Conservation (phyloP, 2,329 filamentous ascomycete genomes). For the Sordariomycetes sp. region DNA sequence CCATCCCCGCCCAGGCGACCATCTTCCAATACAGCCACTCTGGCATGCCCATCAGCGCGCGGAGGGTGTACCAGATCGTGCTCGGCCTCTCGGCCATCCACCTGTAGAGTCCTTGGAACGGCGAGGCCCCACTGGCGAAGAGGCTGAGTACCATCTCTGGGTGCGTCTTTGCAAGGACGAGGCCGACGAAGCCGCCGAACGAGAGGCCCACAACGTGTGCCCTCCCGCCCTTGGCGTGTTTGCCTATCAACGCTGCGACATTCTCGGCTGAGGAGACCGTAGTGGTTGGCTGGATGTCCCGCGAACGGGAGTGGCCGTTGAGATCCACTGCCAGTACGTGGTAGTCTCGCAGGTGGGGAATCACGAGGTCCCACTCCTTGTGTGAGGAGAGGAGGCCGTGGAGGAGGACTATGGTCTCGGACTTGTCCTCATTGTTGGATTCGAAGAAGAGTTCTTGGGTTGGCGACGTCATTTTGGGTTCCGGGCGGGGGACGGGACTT, state of each 20-base stretch:
- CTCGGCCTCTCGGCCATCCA: constrained; percentile 15
- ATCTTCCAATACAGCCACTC: constrained; percentile 14
- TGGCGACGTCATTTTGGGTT: background rate
- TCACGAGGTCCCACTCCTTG: constrained; percentile 22
- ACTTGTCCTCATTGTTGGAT: constrained; percentile 16
- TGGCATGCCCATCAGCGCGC: constrained; percentile 16
- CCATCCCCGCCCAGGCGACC: constrained; percentile 15
- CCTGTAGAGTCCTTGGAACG: constrained; percentile 14
- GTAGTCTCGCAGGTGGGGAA: constrained; percentile 21
- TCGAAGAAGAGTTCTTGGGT: constrained; percentile 13
- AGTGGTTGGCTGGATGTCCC: constrained; percentile 18
- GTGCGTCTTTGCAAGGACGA: constrained; percentile 19
- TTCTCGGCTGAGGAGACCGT: constrained; percentile 18
- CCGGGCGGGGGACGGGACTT: too few relatives aligned
- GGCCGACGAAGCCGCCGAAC: constrained; percentile 24
- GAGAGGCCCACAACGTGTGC: constrained; percentile 30
- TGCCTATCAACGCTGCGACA: constrained; percentile 22
- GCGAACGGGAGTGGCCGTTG: constrained; percentile 25
- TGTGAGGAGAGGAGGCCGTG: constrained; percentile 20
- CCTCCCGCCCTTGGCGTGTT: constrained; percentile 19
- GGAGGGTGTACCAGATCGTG: constrained; percentile 15
- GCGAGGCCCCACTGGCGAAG: constrained; percentile 22
- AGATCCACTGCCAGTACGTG: constrained; percentile 28
- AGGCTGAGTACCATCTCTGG: constrained; percentile 22
- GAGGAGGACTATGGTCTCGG: constrained; percentile 18